These are phyloP conservation scores for Euphrasia arctica DNA, from an alignment of 305 asterid species.

Conservation along the genomic window DNA sequence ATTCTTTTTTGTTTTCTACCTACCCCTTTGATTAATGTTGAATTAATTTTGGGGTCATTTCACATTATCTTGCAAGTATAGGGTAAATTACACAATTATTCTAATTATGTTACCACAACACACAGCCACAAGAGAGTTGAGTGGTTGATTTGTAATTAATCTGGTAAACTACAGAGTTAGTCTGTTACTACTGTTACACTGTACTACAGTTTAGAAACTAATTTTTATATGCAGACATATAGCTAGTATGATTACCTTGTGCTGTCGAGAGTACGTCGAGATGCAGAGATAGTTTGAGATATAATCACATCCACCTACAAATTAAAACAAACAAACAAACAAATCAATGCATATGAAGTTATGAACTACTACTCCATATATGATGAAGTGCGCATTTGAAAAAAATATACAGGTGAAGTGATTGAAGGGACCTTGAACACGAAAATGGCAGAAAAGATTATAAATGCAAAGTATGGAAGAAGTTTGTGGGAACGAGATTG, in stretches of 20 bases:
- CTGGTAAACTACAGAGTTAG: not conserved
- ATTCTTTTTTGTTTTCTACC: not conserved
- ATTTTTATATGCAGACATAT: not conserved
- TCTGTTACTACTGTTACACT: not conserved
- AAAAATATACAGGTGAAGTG: too few species aligned
- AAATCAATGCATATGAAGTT: not conserved
- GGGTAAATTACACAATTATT: not conserved
- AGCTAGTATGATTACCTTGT: slow-evolving; percentile 20
- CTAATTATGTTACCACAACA: not conserved
- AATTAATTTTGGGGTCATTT: not conserved
- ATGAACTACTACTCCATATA: too few species aligned
- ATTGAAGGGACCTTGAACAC: slow-evolving; percentile 55
- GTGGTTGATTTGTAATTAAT: not conserved
- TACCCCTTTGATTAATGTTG: not conserved
- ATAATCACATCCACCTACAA: slow-evolving; percentile 60
- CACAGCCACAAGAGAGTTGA: not conserved
- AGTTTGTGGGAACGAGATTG: slow-evolving; percentile 44
- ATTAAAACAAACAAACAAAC: not conserved
- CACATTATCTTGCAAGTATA: not conserved
- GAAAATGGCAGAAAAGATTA: slow-evolving; percentile 54
- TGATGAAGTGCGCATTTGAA: too few species aligned
- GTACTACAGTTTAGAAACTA: not conserved
- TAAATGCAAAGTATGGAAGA: slow-evolving; percentile 53
- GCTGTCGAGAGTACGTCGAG: slow-evolving; percentile 27
- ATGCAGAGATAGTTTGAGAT: slow-evolving; percentile 43